Percentiles rank a stretch among this genome's conserved stretches.
These are phyloP conservation scores for Saccharomycopsis olivae DNA, from an alignment of 805 yeast genomes.

Conservation along the genomic window DNA sequence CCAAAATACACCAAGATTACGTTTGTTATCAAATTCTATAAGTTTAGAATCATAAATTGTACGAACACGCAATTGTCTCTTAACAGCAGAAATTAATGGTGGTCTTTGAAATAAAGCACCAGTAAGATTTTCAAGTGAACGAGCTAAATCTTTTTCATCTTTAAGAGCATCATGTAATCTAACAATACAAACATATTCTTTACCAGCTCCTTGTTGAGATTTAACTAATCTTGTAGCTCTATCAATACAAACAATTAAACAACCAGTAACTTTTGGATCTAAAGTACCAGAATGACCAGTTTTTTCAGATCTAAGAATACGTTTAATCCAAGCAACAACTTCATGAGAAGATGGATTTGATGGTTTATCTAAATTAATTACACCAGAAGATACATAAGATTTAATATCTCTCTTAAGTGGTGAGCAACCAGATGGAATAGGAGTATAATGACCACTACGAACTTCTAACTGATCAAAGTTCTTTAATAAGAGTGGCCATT, in stretches of 20 bases:
- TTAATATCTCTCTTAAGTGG: slow-evolving; percentile 92
- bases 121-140: slow-evolving; percentile 85
- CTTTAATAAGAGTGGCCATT: slow-evolving; percentile 92
- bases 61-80: slow-evolving; percentile 96
- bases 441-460: slow-evolving; percentile 95
- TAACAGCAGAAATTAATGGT: slow-evolving; percentile 96
- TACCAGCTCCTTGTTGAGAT: slow-evolving; percentile 99
- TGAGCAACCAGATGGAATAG: slow-evolving; percentile 90
- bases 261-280: slow-evolving; percentile 98
- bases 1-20: slow-evolving; percentile 98
- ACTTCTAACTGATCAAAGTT: slow-evolving; percentile 90
- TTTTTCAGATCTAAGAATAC: slow-evolving; percentile 90
- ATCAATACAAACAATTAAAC: slow-evolving; percentile 95
- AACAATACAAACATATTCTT: slow-evolving; percentile 96
- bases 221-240: slow-evolving; percentile 97
- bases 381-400: slow-evolving; percentile 86
- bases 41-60: slow-evolving; percentile 94
- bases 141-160: slow-evolving; percentile 81
- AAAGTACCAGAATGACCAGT: slow-evolving; percentile 99
- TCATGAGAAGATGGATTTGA: slow-evolving; percentile 98
- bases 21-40: slow-evolving; percentile 92
- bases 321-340: slow-evolving; percentile 98
- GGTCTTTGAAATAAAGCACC: slow-evolving; percentile 99
- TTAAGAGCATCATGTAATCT: slow-evolving; percentile 89
- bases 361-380: slow-evolving; percentile 94